Evolutionary conservation across 2,329 filamentous ascomycete species (phyloP).

Genomic region (Nigrospora oryzae): DNA sequence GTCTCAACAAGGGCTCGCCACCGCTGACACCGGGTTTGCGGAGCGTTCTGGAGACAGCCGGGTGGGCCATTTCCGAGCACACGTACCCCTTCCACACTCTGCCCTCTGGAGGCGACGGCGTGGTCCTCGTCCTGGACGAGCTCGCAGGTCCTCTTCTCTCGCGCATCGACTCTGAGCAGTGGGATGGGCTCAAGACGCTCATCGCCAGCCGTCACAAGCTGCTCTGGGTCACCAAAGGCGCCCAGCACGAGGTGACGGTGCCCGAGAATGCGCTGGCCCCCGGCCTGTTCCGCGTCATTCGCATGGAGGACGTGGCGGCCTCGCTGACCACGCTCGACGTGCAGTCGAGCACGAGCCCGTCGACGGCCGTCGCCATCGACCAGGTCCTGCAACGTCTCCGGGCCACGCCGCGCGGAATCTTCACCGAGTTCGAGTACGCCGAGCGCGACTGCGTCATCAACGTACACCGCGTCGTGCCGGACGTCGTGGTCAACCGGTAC

Average conservation of each 20-base stretch:
- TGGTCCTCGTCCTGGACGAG: conserved; percentile 4
- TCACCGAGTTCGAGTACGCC: conserved; percentile 7
- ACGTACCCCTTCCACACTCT: no score
- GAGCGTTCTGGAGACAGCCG: neutral
- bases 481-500: conserved; percentile 1
- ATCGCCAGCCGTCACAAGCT: neutral
- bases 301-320: conserved; percentile 5
- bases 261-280: conserved; percentile 6
- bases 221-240: conserved; percentile 8
- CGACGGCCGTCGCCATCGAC: conserved; percentile 9
- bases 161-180: neutral
- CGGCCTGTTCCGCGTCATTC: conserved; percentile 5
- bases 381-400: conserved; percentile 9
- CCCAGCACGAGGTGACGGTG: conserved; percentile 3
- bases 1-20: no score
- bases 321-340: conserved; percentile 7
- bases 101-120: no score
- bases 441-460: conserved; percentile 6
- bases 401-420: neutral
- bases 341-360: conserved; percentile 5
- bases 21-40: neutral
- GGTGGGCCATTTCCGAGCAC: neutral
- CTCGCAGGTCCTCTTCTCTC: conserved; percentile 3
- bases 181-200: conserved; percentile 13
- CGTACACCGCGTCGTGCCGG: conserved; percentile 4